Conservation (phyloP, 441 rosid species). For the Populus hybrid region DNA sequence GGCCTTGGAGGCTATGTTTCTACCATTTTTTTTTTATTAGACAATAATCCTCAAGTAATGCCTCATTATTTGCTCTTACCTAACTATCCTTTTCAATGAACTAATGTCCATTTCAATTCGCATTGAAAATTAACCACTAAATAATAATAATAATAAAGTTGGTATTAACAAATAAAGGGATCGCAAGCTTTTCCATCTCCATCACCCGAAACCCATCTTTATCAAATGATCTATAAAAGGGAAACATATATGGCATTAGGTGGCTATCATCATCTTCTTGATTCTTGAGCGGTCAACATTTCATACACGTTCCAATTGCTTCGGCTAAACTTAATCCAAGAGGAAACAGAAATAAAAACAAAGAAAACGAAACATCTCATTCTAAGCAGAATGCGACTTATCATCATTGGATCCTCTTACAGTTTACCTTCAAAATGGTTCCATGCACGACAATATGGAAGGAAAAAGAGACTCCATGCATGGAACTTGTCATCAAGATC, state of each 20-base stretch:
- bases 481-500: not conserved
- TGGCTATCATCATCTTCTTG: not conserved
- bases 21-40: too few relatives aligned
- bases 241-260: not conserved
- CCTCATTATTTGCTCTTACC: too few relatives aligned
- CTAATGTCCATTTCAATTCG: constrained; percentile 1
- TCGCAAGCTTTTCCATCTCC: not conserved
- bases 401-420: not conserved
- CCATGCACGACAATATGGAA: not conserved
- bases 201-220: constrained; percentile 6
- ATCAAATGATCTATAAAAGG: not conserved
- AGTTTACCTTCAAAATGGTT: not conserved
- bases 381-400: not conserved
- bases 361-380: not conserved
- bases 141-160: not conserved
- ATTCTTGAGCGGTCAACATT: not conserved
- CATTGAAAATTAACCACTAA: not conserved
- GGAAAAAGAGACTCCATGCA: not conserved
- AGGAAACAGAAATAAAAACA: not conserved
- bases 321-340: not conserved
- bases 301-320: not conserved
- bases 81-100: not conserved
- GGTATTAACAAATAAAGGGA: not conserved
- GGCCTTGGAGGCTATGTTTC: too few relatives aligned
- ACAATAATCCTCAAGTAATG: too few relatives aligned